Conservation (phyloP, 352 stramenopile genomes). For the Blastocystis sp. region DNA sequence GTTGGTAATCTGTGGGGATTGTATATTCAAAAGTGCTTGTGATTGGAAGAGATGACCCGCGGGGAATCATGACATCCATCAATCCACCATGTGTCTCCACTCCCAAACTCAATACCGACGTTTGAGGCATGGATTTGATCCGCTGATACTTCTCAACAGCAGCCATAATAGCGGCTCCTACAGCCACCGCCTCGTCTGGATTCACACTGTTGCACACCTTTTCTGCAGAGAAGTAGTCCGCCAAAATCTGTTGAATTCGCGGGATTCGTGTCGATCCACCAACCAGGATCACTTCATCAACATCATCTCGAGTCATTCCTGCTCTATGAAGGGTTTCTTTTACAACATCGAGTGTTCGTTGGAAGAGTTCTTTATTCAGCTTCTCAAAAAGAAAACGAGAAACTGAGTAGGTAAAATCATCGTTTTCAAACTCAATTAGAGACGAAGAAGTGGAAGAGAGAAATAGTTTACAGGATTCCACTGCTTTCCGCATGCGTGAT, state of each 20-base stretch:
- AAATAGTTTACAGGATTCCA: slow-evolving; percentile 18
- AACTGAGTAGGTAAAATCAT: slow-evolving; percentile 32
- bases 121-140: neutral
- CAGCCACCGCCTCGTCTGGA: slow-evolving; percentile 94
- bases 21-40: neutral
- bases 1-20: slow-evolving; percentile 40
- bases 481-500: slow-evolving; percentile 83
- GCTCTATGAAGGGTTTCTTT: slow-evolving; percentile 89
- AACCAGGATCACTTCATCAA: slow-evolving; percentile 96
- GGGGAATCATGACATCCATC: slow-evolving; percentile 35
- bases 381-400: slow-evolving; percentile 41
- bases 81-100: slow-evolving; percentile 36
- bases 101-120: neutral
- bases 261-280: slow-evolving; percentile 94
- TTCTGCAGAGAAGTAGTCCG: slow-evolving; percentile 84
- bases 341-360: slow-evolving; percentile 85
- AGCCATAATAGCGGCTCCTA: slow-evolving; percentile 74
- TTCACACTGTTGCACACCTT: slow-evolving; percentile 73
- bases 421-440: slow-evolving; percentile 21
- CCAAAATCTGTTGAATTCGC: slow-evolving; percentile 88
- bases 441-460: slow-evolving; percentile 96
- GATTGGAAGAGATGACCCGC: neutral
- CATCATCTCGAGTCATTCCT: slow-evolving; percentile 85
- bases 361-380: neutral
- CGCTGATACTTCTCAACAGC: neutral